phyloP scores from a whole-genome alignment of 768 basidiomycete species.

The Tulasnella sp. region DNA sequence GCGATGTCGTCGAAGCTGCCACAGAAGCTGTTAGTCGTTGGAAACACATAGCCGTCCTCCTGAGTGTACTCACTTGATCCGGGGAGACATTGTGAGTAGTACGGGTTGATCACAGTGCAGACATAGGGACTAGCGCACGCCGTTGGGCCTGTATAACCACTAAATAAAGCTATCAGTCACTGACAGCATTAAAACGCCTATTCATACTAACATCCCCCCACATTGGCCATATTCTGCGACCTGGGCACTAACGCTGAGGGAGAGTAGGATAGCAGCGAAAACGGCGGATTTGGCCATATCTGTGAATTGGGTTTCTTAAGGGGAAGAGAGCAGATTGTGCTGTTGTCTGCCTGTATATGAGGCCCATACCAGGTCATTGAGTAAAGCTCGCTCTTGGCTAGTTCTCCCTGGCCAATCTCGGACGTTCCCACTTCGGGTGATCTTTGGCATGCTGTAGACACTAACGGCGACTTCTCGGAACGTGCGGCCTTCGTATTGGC shows the following conservation, averaged over 20 bases:
- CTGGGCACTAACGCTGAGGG: conserved; percentile 5
- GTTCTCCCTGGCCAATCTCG: too few species aligned
- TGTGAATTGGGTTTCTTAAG: too few species aligned
- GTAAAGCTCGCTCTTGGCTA: too few species aligned
- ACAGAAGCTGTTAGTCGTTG: conserved; percentile 25
- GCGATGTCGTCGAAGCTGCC: conserved; percentile 20
- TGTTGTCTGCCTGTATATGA: too few species aligned
- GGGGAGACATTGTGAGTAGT: conserved; percentile 39
- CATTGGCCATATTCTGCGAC: background rate
- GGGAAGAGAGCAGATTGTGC: too few species aligned
- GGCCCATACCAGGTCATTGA: too few species aligned
- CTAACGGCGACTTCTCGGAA: too few species aligned
- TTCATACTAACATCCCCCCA: conserved; percentile 1
- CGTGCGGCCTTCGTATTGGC: too few species aligned
- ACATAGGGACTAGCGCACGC: conserved; percentile 1
- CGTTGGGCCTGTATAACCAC: conserved; percentile 13
- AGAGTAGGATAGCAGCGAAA: background rate
- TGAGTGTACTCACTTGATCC: conserved; percentile 21
- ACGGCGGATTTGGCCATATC: background rate
- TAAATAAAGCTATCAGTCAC: too few species aligned
- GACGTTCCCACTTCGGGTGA: too few species aligned
- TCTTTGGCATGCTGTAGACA: too few species aligned
- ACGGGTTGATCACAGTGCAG: background rate
- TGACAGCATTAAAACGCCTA: too few species aligned
- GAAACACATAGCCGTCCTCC: conserved; percentile 20